These are phyloP conservation scores for Pythium myriotylum DNA, from an alignment of 352 stramenopile species.

Conservation along the genomic window DNA sequence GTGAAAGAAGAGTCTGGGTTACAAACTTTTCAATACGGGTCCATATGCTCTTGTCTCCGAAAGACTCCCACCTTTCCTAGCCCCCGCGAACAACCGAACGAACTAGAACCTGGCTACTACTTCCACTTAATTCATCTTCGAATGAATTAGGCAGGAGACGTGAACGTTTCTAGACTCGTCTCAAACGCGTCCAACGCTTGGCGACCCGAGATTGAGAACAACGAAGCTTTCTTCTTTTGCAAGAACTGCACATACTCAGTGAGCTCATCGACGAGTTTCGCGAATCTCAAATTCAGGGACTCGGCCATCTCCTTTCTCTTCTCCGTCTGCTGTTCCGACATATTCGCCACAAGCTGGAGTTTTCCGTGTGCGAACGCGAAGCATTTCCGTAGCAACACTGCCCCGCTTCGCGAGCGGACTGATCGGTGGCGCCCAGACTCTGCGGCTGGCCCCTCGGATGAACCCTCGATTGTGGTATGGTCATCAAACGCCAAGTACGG, in stretches of 20 bases:
- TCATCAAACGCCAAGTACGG: conserved; percentile 27
- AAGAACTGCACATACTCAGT: conserved; percentile 12
- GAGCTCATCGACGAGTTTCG: background rate
- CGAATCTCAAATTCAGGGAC: background rate
- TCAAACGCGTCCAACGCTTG: conserved; percentile 15
- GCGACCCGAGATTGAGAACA: conserved; percentile 7
- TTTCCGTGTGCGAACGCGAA: conserved; percentile 10
- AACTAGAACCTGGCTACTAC: too few species aligned
- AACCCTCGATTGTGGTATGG: background rate
- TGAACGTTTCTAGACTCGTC: background rate
- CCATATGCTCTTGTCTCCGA: too few species aligned
- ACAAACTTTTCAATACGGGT: too few species aligned
- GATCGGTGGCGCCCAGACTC: background rate
- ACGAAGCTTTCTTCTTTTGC: conserved; percentile 11
- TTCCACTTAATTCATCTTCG: too few species aligned
- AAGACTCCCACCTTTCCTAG: too few species aligned
- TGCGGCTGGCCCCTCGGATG: background rate
- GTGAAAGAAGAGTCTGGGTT: too few species aligned
- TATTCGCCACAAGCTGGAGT: background rate
- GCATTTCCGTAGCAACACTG: conserved; percentile 27
- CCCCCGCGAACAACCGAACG: too few species aligned
- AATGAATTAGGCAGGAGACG: background rate
- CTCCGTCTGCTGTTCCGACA: background rate
- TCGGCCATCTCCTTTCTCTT: background rate
- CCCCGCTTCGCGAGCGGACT: conserved; percentile 11